phyloP scores from a whole-genome alignment of 208 protist genomes.

The Tritrichomonas foetus region DNA sequence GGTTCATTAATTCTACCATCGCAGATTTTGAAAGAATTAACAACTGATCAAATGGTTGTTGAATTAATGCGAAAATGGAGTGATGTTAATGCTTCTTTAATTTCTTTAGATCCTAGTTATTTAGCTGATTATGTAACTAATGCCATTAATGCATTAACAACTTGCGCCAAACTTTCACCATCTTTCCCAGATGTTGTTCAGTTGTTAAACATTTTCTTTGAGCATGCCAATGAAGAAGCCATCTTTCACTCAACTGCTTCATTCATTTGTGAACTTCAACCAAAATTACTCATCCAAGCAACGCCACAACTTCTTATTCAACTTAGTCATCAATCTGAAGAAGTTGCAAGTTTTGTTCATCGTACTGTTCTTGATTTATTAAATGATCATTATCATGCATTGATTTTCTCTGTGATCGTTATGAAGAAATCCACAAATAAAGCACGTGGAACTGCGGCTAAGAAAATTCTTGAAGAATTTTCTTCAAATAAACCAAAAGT shows the following conservation, averaged over 20 bases:
- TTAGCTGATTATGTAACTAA: neutral
- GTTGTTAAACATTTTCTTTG: slow-evolving; percentile 6
- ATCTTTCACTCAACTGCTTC: neutral
- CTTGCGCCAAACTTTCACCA: neutral
- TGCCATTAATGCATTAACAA: slow-evolving; percentile 8
- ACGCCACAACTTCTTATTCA: slow-evolving; percentile 1
- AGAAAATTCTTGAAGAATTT: slow-evolving; percentile 14
- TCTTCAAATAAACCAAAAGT: neutral
- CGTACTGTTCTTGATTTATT: neutral
- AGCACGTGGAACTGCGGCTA: neutral
- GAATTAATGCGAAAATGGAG: neutral
- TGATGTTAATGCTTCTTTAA: slow-evolving; percentile 8
- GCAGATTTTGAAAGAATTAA: neutral
- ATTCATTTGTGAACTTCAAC: neutral
- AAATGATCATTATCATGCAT: neutral
- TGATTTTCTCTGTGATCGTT: slow-evolving; percentile 21
- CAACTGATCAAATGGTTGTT: neutral
- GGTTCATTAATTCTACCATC: neutral
- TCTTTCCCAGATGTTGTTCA: slow-evolving; percentile 24
- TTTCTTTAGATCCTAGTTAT: neutral
- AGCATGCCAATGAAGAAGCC: neutral
- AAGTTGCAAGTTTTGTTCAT: neutral
- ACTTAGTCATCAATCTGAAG: neutral
- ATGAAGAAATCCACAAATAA: neutral
- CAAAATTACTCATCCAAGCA: neutral